phyloP scores from a whole-genome alignment of 306 rosid species.

The Cucurbita ficifolia region DNA sequence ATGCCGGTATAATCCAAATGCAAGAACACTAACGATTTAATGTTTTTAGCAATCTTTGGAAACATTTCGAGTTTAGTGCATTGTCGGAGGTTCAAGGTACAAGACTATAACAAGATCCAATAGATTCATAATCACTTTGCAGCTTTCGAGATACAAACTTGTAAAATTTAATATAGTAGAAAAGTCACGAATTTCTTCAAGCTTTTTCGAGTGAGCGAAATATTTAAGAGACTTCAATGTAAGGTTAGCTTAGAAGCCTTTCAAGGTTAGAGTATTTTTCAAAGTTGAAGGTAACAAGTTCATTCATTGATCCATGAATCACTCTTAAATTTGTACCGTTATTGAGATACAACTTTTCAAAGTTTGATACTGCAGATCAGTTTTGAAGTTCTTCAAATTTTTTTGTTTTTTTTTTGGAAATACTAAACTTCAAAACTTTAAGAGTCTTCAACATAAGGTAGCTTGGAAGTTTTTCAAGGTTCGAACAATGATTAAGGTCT shows the following conservation, averaged over 20 bases:
- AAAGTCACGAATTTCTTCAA: no score
- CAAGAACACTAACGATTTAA: neutral
- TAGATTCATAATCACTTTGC: no score
- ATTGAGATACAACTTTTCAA: neutral
- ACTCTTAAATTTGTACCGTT: neutral
- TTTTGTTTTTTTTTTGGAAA: no score
- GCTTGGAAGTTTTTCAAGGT: neutral
- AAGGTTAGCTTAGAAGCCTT: neutral
- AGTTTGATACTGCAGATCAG: neutral
- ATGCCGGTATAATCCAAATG: neutral
- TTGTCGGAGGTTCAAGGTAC: no score
- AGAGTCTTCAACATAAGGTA: neutral
- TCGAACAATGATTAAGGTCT: neutral
- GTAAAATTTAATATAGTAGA: no score
- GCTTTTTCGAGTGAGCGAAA: neutral
- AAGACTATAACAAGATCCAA: no score
- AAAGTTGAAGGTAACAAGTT: neutral
- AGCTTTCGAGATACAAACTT: no score
- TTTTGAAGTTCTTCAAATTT: neutral
- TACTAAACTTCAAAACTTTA: neutral
- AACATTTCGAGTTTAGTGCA: neutral
- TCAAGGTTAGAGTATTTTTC: neutral
- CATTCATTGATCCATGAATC: neutral
- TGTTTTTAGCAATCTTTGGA: neutral
- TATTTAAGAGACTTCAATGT: neutral